Conservation (phyloP, 495 filamentous ascomycete genomes). For the Monascus purpureus region DNA sequence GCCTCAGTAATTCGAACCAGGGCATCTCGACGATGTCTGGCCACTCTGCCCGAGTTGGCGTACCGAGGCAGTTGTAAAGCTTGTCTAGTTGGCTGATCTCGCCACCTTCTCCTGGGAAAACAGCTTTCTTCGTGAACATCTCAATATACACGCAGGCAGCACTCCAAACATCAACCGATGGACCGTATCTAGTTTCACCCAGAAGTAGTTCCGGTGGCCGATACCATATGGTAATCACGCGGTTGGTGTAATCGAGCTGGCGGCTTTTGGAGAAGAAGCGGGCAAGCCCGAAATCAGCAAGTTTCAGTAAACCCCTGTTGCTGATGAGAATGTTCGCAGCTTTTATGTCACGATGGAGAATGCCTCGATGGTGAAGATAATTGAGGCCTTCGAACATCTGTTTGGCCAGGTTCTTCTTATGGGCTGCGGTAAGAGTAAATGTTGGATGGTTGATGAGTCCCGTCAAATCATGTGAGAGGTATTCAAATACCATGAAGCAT, state of each 20-base stretch:
- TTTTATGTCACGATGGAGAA: slow-evolving; percentile 92
- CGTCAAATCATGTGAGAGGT: slow-evolving; percentile 87
- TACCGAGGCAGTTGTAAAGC: slow-evolving; percentile 86
- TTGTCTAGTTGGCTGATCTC: slow-evolving; percentile 95
- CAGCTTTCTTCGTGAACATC: slow-evolving; percentile 88
- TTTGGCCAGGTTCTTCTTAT: slow-evolving; percentile 87
- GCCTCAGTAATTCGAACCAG: slow-evolving; percentile 86
- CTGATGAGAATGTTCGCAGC: slow-evolving; percentile 91
- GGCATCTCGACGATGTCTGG: slow-evolving; percentile 79
- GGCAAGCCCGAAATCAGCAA: slow-evolving; percentile 95
- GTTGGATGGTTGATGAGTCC: slow-evolving; percentile 85
- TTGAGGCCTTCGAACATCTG: slow-evolving; percentile 92
- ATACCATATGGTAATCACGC: slow-evolving; percentile 96
- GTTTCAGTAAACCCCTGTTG: slow-evolving; percentile 74
- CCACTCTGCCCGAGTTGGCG: slow-evolving; percentile 74
- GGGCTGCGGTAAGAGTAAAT: slow-evolving; percentile 68
- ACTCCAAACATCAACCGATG: slow-evolving; percentile 94
- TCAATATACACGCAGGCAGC: slow-evolving; percentile 94
- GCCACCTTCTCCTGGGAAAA: slow-evolving; percentile 87
- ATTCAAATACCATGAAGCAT: slow-evolving; percentile 99
- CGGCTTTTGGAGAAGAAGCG: slow-evolving; percentile 89
- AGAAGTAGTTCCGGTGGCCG: slow-evolving; percentile 83
- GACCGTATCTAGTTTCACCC: slow-evolving; percentile 88
- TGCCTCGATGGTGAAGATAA: slow-evolving; percentile 86
- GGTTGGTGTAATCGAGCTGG: slow-evolving; percentile 94